These are phyloP conservation scores for Nidularia pulvinata DNA, from an alignment of 768 basidiomycete species.

Conservation along the genomic window DNA sequence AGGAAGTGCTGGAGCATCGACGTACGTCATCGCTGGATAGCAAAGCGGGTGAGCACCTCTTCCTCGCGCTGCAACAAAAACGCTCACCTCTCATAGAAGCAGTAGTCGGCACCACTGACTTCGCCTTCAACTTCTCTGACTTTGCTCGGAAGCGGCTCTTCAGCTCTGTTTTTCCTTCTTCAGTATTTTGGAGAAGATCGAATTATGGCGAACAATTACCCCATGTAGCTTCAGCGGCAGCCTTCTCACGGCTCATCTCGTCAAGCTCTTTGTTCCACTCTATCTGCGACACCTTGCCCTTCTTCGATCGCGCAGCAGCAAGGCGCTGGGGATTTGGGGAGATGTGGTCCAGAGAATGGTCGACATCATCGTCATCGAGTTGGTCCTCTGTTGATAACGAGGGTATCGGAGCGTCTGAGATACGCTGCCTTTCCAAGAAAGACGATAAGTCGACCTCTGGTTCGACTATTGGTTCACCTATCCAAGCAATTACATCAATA, in stretches of 20 bases:
- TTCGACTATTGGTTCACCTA: conserved; percentile 67
- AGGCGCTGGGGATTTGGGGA: conserved; percentile 22
- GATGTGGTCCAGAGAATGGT: conserved; percentile 56
- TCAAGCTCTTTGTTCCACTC: conserved; percentile 73
- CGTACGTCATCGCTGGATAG: background rate
- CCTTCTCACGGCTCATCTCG: conserved; percentile 66
- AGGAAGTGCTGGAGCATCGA: conserved; percentile 57
- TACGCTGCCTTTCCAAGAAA: conserved; percentile 65
- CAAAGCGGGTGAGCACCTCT: too few relatives aligned
- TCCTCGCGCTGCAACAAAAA: too few relatives aligned
- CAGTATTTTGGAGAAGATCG: background rate
- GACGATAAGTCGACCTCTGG: conserved; percentile 72
- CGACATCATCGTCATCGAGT: conserved; percentile 58
- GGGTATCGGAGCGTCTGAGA: conserved; percentile 33
- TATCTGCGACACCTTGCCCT: conserved; percentile 64
- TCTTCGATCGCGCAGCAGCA: conserved; percentile 31
- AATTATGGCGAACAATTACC: conserved; percentile 39
- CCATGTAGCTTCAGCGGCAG: conserved; percentile 72
- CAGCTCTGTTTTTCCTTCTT: conserved; percentile 38
- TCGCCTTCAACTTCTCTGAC: conserved; percentile 41
- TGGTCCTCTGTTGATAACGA: conserved; percentile 17
- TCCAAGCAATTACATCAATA: background rate
- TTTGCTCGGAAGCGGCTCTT: conserved; percentile 60
- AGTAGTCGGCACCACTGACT: conserved; percentile 15
- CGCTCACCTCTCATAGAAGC: too few relatives aligned